Evolutionary conservation across 306 rosid genomes (phyloP).

Genomic region (Prunus davidiana): DNA sequence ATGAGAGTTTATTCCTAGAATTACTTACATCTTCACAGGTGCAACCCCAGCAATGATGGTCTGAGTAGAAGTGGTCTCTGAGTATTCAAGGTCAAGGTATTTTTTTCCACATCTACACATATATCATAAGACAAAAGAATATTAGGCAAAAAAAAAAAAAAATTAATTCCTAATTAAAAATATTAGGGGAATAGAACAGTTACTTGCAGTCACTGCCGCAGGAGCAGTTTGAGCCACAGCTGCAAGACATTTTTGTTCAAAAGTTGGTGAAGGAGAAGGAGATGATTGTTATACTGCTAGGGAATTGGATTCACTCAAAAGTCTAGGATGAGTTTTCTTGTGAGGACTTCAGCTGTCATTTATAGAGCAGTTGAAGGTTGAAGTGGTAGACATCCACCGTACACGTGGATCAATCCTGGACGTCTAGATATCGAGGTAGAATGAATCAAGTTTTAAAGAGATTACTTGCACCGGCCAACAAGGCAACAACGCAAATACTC

Average conservation of each 20-base stretch:
- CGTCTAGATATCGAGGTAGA: background rate
- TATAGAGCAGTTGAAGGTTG: conserved; percentile 7
- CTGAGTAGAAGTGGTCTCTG: conserved; percentile 26
- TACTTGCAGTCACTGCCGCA: conserved; percentile 27
- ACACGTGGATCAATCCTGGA: conserved; percentile 33
- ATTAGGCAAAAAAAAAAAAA: background rate
- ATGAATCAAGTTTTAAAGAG: background rate
- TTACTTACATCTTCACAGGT: conserved; percentile 23
- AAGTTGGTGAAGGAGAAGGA: background rate
- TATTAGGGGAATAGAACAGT: background rate
- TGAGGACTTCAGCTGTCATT: background rate
- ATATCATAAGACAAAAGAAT: background rate
- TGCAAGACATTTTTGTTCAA: conserved; percentile 19
- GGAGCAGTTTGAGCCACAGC: conserved; percentile 22
- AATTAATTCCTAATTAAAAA: background rate
- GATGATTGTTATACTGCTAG: background rate
- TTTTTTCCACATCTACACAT: conserved; percentile 20
- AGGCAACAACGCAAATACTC: background rate
- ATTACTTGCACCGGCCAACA: background rate
- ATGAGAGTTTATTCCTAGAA: background rate
- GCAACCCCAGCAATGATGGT: conserved; percentile 34
- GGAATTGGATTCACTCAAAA: background rate
- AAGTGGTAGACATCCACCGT: conserved; percentile 24
- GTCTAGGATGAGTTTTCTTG: conserved; percentile 13
- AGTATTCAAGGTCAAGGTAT: conserved; percentile 15